Conservation (phyloP, 306 rosid genomes). For the Ormosia emarginata region DNA sequence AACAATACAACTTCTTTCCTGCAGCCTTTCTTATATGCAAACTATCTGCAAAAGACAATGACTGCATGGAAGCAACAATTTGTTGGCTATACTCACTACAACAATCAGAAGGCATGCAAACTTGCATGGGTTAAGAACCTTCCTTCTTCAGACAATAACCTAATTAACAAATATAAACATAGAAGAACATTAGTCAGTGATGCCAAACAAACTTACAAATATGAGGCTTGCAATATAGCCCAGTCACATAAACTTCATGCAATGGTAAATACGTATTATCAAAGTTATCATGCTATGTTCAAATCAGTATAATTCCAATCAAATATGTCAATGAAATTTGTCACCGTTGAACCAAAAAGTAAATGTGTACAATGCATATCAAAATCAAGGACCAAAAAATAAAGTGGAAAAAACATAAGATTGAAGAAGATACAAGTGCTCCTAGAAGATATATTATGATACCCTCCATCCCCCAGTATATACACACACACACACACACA, state of each 20-base stretch:
- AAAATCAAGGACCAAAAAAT: background rate
- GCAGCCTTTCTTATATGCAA: too few relatives aligned
- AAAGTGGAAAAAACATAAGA: background rate
- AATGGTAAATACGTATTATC: background rate
- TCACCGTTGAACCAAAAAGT: background rate
- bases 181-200: background rate
- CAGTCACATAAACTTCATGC: background rate
- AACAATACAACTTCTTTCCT: background rate
- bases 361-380: background rate
- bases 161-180: conserved; percentile 9
- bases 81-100: too few relatives aligned
- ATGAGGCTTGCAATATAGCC: background rate
- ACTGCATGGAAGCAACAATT: too few relatives aligned
- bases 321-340: conserved; percentile 1
- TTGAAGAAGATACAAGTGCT: background rate
- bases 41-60: background rate
- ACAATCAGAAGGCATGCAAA: too few relatives aligned
- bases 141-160: background rate
- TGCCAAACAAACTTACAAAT: background rate
- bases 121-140: background rate
- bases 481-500: too few relatives aligned
- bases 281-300: background rate
- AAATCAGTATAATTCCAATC: conserved; percentile 5
- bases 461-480: too few relatives aligned
- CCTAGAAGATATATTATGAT: background rate